Evolutionary conservation across 495 filamentous ascomycete genomes (phyloP).

Genomic region (Lepidopterella palustris): DNA sequence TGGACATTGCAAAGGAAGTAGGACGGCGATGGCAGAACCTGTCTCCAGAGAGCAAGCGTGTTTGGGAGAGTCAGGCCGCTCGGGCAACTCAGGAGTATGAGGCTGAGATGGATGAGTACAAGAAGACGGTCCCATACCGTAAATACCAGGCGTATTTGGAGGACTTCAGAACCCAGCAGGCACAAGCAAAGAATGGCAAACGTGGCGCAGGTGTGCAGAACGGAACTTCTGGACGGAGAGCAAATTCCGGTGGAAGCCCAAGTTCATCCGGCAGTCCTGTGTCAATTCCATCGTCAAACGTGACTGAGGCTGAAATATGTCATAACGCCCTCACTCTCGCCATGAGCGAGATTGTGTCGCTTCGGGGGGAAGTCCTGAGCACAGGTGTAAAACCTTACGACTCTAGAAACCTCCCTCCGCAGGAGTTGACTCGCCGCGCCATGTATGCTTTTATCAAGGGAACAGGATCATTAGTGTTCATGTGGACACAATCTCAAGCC

Average conservation of each 20-base stretch:
- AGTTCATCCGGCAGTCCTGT: conserved; percentile 16
- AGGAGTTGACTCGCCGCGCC: conserved; percentile 12
- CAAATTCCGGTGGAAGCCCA: conserved; percentile 10
- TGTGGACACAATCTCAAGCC: conserved; percentile 21
- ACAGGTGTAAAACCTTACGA: conserved; percentile 10
- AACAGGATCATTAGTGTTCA: conserved; percentile 19
- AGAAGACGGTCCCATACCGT: conserved; percentile 23
- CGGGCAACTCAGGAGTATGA: conserved; percentile 24
- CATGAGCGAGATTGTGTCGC: conserved; percentile 15
- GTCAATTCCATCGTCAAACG: conserved; percentile 10
- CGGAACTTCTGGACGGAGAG: not conserved
- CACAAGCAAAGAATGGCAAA: conserved; percentile 3
- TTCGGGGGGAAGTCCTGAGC: conserved; percentile 17
- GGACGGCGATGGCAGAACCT: conserved; percentile 27
- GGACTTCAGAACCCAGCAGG: conserved; percentile 23
- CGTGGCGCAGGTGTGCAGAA: not conserved
- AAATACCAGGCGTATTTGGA: conserved; percentile 26
- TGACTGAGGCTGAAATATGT: conserved; percentile 13
- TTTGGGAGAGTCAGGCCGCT: conserved; percentile 27
- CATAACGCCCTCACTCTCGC: conserved; percentile 24
- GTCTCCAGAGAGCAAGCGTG: conserved; percentile 19
- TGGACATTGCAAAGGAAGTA: conserved; percentile 29
- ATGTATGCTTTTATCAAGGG: conserved; percentile 26
- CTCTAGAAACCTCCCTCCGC: conserved; percentile 13
- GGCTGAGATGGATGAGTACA: conserved; percentile 29